Evolutionary conservation across 2,329 filamentous ascomycete species (phyloP), one percentile per base, ranked within the genome.

Genomic region (Blastomyces emzantsi): DNA sequence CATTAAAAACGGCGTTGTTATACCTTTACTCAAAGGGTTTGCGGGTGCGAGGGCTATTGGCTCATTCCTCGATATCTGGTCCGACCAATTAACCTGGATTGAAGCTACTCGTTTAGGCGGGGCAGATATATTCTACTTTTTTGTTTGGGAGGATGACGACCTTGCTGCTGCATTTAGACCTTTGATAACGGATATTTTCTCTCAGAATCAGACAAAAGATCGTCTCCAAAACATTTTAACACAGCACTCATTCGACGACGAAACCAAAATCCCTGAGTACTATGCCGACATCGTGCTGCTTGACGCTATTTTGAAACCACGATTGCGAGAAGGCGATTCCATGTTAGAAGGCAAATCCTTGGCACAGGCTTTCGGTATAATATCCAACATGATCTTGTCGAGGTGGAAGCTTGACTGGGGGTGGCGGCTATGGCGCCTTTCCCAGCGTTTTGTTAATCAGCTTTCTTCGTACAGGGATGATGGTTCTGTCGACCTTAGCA

Each of bases 131-230:
- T 63, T 66, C 54, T 52, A 63, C 5, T 74, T 74, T 63, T 75
- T 75, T 7, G 71, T 79, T 3, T 80, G 78, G 78, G 78, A 80
- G 66, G 77, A 79, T 63, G 76, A 79, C 60, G 76, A 78, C 64
- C 45, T 80, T 17, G 74, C 74, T 43, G 70, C 73, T 33, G 69
- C 67, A 45, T 79, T 75, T 67, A 69, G 72, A 36, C 71, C 74
- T 19, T 58, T 75, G 61, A 65, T 75, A 63, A 71, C 69, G 33
- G 74, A 66, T 30, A 71, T 73, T 8, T 68, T 76, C 28, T 72
- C 71, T 11, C 68, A 72, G 15, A 63, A 68, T 3, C 70, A 70
- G 62, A 64, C 74, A 52, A 66, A 67, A 62, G 69, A 67, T 25
- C 75, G 74, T 52, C 66, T 76, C 61, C 73, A 70, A 60, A 69